Evolutionary conservation across 2,329 filamentous ascomycete genomes (phyloP).

Genomic region (Stagonosporopsis chrysanthemi): DNA sequence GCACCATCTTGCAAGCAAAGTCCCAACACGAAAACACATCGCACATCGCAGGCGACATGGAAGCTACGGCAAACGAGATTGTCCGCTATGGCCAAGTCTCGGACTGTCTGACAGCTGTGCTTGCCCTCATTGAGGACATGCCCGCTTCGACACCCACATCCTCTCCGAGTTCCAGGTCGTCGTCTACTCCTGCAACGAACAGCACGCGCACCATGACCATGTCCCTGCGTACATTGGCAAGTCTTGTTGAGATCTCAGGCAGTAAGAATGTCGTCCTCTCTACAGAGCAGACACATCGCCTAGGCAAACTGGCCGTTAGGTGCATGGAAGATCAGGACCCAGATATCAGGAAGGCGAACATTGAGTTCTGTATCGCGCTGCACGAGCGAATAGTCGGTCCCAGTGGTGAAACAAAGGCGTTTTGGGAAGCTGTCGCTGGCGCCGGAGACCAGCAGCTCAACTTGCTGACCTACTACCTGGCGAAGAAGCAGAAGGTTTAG

Average conservation of each 20-base stretch:
- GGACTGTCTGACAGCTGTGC: constrained; percentile 55
- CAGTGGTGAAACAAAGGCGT: constrained; percentile 54
- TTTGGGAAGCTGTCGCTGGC: constrained; percentile 72
- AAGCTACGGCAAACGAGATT: constrained; percentile 76
- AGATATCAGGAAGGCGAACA: constrained; percentile 70
- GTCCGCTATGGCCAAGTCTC: constrained; percentile 69
- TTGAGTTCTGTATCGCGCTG: constrained; percentile 77
- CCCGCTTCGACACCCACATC: constrained; percentile 35
- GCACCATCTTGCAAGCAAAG: constrained; percentile 70
- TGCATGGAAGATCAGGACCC: constrained; percentile 50
- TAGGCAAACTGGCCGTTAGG: constrained; percentile 50
- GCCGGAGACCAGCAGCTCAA: constrained; percentile 77
- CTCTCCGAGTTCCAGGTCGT: constrained; percentile 45
- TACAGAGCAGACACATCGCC: constrained; percentile 46
- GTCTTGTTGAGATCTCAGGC: constrained; percentile 45
- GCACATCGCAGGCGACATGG: constrained; percentile 77
- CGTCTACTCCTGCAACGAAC: constrained; percentile 30
- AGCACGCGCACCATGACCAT: constrained; percentile 48
- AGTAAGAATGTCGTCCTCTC: constrained; percentile 42
- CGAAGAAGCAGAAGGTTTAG: constrained; percentile 51
- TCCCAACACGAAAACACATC: constrained; percentile 71
- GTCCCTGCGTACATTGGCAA: constrained; percentile 51
- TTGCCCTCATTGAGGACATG: constrained; percentile 46
- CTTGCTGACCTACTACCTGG: constrained; percentile 81
- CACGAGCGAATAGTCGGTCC: constrained; percentile 57